Evolutionary conservation across 768 basidiomycete genomes (phyloP).

Genomic region (Leccinum subtestaceum): DNA sequence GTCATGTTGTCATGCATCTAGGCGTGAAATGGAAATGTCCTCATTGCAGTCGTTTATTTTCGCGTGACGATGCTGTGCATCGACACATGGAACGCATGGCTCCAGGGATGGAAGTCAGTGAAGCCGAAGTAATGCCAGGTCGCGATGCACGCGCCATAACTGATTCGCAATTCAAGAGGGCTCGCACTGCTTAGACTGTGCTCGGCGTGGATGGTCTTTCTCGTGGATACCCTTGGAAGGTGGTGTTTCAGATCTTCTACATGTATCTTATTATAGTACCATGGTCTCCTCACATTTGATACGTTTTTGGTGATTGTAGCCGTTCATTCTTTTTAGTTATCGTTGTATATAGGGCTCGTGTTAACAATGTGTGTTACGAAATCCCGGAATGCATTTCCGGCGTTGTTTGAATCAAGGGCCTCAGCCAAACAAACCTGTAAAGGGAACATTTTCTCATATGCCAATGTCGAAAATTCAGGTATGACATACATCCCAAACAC

Average conservation of each 20-base stretch:
- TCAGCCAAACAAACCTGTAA: constrained; percentile 17
- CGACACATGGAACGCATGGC: constrained; percentile 31
- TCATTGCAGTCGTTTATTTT: constrained; percentile 25
- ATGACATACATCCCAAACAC: neutral
- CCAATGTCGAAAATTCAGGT: neutral
- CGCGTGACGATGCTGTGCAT: constrained; percentile 33
- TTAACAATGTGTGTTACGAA: neutral
- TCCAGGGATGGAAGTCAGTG: constrained; percentile 21
- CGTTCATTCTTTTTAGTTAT: neutral
- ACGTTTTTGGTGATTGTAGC: neutral
- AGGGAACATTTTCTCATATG: constrained; percentile 18
- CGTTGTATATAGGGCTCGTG: neutral
- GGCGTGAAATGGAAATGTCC: constrained; percentile 31
- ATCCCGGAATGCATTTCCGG: neutral
- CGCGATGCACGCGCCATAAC: constrained; percentile 12
- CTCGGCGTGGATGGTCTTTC: neutral
- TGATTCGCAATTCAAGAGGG: constrained; percentile 3
- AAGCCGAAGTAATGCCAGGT: constrained; percentile 24
- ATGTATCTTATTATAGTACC: constrained; percentile 5
- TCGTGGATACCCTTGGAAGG: neutral
- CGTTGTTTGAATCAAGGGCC: constrained; percentile 17
- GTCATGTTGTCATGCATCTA: constrained; percentile 30
- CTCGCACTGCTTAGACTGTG: constrained; percentile 6
- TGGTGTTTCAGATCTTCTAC: neutral
- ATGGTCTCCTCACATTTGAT: neutral